Base-by-base conservation (phyloP, 2,329 filamentous ascomycete genomes). In the Exserohilum rostratum region DNA sequence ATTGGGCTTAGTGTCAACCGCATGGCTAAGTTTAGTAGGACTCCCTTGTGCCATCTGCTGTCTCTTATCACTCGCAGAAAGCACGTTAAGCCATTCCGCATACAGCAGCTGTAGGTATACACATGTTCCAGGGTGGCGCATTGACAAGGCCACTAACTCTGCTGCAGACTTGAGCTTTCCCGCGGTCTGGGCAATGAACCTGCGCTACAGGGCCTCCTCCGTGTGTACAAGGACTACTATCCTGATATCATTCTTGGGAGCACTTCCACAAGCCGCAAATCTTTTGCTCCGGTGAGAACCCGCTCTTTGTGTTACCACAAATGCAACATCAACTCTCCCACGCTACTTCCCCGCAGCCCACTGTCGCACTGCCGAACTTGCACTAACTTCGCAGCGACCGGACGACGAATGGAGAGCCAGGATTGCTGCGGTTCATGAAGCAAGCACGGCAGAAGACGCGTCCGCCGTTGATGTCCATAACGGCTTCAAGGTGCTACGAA, bases 221-320 rank as follows among this genome's bases (percentile, higher is more conserved):
- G 89, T 50, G 86, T 93, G n/a, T 96, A 88, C 78, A 95, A 95
- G 70, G 91, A 93, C 71, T 96, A 93, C 74, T 96, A 93, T 67
- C 91, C 91, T 0, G 91, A 96, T 71, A 90, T 96, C 50, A 90
- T 96, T 55, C 83, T 93, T 12, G 90, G 88, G 18, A 88, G 89
- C 60, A 80, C 84, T 3, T 83, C 85, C 27, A 70, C 66, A 34
- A 75, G 63, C 64, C 69, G 72, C 39, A 69, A 71, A 30, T 76
- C 75, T 17, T 73, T 75, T 50, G 68, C 74, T 60, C 71, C 70
- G 34, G 74, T 77, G 49, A 65, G 74, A 71, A 46, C 29, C 56
- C 79, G 50, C 50, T 39, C 58, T 27, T 51, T 29, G 59, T 65
- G 50, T 52, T 30, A 65, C 58, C 35, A 53, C 43, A 40, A 18